These are phyloP conservation scores for Hanseniaspora pseudoguilliermondii DNA, from an alignment of 805 yeast species.

Conservation along the genomic window DNA sequence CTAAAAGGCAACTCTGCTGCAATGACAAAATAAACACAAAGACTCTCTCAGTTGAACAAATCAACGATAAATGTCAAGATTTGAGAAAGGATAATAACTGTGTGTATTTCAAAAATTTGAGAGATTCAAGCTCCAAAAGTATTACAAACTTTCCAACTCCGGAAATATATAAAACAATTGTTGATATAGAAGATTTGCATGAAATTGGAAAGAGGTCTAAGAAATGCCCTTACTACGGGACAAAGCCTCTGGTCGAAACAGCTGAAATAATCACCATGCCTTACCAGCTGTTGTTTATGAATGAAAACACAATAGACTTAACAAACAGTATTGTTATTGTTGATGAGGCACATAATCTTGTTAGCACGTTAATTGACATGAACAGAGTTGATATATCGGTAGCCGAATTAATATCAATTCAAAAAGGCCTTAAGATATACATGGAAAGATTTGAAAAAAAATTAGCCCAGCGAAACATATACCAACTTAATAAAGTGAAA, in stretches of 20 bases:
- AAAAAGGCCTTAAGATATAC: slow-evolving; percentile 42
- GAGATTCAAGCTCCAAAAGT: slow-evolving; percentile 28
- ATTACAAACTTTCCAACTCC: slow-evolving; percentile 20
- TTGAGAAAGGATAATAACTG: slow-evolving; percentile 35
- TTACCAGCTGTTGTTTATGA: slow-evolving; percentile 58
- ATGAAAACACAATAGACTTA: slow-evolving; percentile 46
- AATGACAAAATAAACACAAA: slow-evolving; percentile 43
- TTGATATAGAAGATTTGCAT: slow-evolving; percentile 71
- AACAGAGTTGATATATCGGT: slow-evolving; percentile 49
- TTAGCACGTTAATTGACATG: slow-evolving; percentile 62
- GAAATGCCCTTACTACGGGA: slow-evolving; percentile 74
- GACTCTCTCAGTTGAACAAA: slow-evolving; percentile 36
- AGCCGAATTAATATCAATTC: slow-evolving; percentile 35
- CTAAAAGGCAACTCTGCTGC: slow-evolving; percentile 76
- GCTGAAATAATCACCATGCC: slow-evolving; percentile 78
- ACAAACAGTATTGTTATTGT: slow-evolving; percentile 58
- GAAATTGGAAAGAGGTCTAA: slow-evolving; percentile 42
- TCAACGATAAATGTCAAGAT: slow-evolving; percentile 75
- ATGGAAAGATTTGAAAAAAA: slow-evolving; percentile 46
- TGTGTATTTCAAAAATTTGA: slow-evolving; percentile 6
- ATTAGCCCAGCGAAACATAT: slow-evolving; percentile 58
- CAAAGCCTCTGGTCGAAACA: slow-evolving; percentile 37
- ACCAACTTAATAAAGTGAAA: slow-evolving; percentile 50
- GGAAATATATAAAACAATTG: slow-evolving; percentile 42
- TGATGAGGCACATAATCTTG: slow-evolving; percentile 85